phyloP scores from a whole-genome alignment of 2,329 filamentous ascomycete species.

The Colletotrichum sojae region DNA sequence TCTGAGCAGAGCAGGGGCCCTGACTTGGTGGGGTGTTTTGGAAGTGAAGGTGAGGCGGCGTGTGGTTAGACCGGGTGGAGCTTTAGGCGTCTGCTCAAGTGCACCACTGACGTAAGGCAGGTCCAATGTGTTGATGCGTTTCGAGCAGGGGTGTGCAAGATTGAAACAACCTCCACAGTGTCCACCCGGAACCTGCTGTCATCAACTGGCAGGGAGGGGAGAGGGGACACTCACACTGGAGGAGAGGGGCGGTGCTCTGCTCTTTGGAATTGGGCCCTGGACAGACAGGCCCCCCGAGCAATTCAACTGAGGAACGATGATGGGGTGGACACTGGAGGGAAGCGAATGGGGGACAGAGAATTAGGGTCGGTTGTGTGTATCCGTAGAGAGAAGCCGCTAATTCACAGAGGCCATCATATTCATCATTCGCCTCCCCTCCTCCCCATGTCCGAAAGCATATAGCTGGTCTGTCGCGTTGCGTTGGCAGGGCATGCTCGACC shows the following conservation, averaged over 20 bases:
- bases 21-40: constrained; percentile 8
- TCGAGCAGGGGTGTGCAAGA: constrained; percentile 39
- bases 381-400: constrained; percentile 22
- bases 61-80: constrained; percentile 13
- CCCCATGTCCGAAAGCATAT: too few relatives aligned
- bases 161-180: constrained; percentile 41
- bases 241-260: constrained; percentile 2
- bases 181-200: constrained; percentile 34
- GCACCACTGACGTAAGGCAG: constrained; percentile 42
- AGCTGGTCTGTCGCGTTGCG: background rate
- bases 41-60: constrained; percentile 6
- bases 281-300: constrained; percentile 6
- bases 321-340: constrained; percentile 8
- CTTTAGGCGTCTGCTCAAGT: constrained; percentile 14
- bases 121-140: constrained; percentile 39
- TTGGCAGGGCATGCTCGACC: constrained; percentile 4
- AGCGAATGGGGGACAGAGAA: constrained; percentile 8
- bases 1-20: constrained; percentile 24
- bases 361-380: too few relatives aligned
- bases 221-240: background rate
- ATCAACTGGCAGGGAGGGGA: constrained; percentile 33
- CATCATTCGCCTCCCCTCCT: too few relatives aligned
- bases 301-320: constrained; percentile 18
- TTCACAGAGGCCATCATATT: constrained; percentile 15
- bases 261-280: constrained; percentile 21